phyloP scores from a whole-genome alignment of 129 eudicot genomes.

The Erigeron canadensis region DNA sequence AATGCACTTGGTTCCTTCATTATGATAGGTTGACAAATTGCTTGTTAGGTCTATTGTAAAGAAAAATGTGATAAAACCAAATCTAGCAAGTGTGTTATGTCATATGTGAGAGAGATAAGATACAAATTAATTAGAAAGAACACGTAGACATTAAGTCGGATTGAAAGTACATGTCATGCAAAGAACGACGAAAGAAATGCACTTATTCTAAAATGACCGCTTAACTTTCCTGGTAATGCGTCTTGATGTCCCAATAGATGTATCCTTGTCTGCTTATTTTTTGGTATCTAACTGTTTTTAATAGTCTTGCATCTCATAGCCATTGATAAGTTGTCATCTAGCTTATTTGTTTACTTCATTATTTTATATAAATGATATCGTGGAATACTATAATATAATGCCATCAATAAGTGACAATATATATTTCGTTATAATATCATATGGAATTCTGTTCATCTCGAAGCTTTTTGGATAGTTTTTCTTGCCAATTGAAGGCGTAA shows the following conservation, averaged over 20 bases:
- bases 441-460: conserved; percentile 5
- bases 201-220: neutral
- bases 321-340: neutral
- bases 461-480: conserved; percentile 7
- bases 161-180: conserved; percentile 13
- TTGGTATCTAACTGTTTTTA: no score
- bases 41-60: neutral
- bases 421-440: conserved; percentile 15
- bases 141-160: conserved; percentile 13
- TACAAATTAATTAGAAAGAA: no score
- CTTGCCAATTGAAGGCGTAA: conserved; percentile 22
- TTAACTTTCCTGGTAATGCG: neutral
- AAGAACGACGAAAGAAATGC: conserved; percentile 15
- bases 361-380: conserved; percentile 2
- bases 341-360: neutral
- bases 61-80: neutral
- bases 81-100: neutral
- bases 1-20: neutral
- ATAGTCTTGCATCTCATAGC: no score
- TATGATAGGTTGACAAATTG: neutral
- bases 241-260: no score
- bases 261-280: no score
- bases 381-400: conserved; percentile 15
- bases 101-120: conserved; percentile 9
- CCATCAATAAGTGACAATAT: conserved; percentile 25